These are phyloP conservation scores for Calonectria hongkongensis DNA, from an alignment of 2,329 filamentous ascomycete species.

Conservation along the genomic window DNA sequence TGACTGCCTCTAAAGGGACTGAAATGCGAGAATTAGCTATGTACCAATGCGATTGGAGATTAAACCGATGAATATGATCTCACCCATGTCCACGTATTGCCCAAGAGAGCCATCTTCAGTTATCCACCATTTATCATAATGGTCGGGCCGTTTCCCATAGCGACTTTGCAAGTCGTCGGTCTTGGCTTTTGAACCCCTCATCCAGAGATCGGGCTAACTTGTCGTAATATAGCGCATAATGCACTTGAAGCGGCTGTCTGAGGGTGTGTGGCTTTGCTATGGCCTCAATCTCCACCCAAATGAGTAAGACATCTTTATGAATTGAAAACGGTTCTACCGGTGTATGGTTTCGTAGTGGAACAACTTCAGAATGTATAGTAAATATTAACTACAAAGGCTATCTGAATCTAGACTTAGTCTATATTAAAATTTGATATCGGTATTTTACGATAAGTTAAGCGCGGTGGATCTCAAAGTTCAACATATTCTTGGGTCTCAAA, in stretches of 20 bases:
- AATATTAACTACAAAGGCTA: too few species aligned
- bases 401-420: too few species aligned
- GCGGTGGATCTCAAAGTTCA: too few species aligned
- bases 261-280: background rate
- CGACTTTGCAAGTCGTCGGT: background rate
- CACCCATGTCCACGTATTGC: background rate
- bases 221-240: background rate
- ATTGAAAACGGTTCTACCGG: background rate
- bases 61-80: background rate
- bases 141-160: background rate
- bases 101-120: background rate
- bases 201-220: background rate
- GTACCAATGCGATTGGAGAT: background rate
- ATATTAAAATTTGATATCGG: too few species aligned
- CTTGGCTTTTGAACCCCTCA: background rate
- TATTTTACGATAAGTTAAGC: too few species aligned
- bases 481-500: too few species aligned
- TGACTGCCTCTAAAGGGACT: background rate
- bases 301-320: background rate
- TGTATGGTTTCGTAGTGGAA: too few species aligned
- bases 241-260: background rate
- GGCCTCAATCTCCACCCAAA: background rate
- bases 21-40: background rate
- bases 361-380: too few species aligned
- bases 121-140: background rate